Conservation (phyloP, 805 yeast species). For the Teunomyces tritomae region DNA sequence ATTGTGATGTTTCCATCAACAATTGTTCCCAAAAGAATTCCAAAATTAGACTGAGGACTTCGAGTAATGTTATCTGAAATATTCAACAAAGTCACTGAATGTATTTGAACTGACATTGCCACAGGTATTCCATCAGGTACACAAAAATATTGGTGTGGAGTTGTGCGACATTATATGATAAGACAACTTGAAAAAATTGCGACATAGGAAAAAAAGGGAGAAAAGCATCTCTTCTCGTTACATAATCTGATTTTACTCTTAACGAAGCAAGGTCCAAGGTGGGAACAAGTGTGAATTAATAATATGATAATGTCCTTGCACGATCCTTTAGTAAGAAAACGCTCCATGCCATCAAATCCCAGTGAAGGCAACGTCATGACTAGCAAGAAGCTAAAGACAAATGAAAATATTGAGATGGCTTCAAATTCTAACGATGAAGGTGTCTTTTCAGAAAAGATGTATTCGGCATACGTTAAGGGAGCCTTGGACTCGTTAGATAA, state of each 20-base stretch:
- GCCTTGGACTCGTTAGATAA: conserved; percentile 70
- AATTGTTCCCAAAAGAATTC: conserved; percentile 27
- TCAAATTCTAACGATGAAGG: conserved; percentile 8
- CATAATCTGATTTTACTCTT: neutral
- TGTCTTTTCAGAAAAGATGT: conserved; percentile 38
- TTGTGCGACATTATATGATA: conserved; percentile 2
- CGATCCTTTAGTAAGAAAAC: conserved; percentile 35
- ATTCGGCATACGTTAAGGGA: conserved; percentile 50
- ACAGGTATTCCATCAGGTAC: neutral
- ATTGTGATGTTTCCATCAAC: conserved; percentile 13
- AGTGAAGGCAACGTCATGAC: conserved; percentile 13
- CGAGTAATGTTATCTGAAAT: conserved; percentile 30
- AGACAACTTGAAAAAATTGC: conserved; percentile 7
- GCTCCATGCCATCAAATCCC: conserved; percentile 14
- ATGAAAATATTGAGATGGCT: conserved; percentile 9
- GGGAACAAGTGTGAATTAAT: neutral
- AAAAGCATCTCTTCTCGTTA: conserved; percentile 9
- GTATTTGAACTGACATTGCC: conserved; percentile 4
- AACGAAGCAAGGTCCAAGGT: conserved; percentile 5
- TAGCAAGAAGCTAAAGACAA: conserved; percentile 16
- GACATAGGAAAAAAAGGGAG: conserved; percentile 4
- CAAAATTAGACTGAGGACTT: conserved; percentile 15
- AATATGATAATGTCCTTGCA: conserved; percentile 39
- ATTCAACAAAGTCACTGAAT: conserved; percentile 29
- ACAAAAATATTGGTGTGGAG: conserved; percentile 1